Evolutionary conservation across 495 filamentous ascomycete species (phyloP).

Genomic region (Penicillium egyptiacum): DNA sequence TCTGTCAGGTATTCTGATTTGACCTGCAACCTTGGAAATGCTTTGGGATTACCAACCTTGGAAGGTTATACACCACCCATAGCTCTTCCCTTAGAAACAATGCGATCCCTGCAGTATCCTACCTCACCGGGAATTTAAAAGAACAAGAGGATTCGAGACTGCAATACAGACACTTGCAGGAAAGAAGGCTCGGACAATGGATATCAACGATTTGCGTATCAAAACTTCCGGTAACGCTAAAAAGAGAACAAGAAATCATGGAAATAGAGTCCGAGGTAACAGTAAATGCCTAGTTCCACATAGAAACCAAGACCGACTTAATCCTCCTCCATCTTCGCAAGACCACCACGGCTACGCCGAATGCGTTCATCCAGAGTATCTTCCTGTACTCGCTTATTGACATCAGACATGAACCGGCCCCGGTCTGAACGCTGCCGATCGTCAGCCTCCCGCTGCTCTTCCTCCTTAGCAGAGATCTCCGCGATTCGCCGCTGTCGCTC

Average conservation of each 20-base stretch:
- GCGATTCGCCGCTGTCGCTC: conserved; percentile 71
- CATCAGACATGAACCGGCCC: conserved; percentile 41
- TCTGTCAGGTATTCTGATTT: too few species aligned
- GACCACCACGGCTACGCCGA: conserved; percentile 40
- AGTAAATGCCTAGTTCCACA: background rate
- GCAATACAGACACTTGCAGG: background rate
- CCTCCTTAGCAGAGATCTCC: conserved; percentile 64
- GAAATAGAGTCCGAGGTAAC: background rate
- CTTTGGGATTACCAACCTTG: too few species aligned
- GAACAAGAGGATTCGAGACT: background rate
- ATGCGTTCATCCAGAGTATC: conserved; percentile 48
- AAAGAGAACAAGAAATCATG: conserved; percentile 3
- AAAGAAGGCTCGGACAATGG: background rate
- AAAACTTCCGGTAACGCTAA: conserved; percentile 7
- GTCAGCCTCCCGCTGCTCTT: conserved; percentile 62
- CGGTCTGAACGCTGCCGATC: conserved; percentile 44
- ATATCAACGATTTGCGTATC: conserved; percentile 6
- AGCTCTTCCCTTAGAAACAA: too few species aligned
- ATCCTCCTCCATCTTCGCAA: conserved; percentile 40
- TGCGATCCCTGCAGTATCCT: too few species aligned
- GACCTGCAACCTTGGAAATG: too few species aligned
- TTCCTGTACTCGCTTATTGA: conserved; percentile 43
- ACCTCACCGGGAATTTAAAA: background rate
- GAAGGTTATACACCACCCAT: too few species aligned
- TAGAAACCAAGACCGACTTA: background rate